phyloP scores from a whole-genome alignment of 2,329 filamentous ascomycete genomes.

The Helotiales sp. region DNA sequence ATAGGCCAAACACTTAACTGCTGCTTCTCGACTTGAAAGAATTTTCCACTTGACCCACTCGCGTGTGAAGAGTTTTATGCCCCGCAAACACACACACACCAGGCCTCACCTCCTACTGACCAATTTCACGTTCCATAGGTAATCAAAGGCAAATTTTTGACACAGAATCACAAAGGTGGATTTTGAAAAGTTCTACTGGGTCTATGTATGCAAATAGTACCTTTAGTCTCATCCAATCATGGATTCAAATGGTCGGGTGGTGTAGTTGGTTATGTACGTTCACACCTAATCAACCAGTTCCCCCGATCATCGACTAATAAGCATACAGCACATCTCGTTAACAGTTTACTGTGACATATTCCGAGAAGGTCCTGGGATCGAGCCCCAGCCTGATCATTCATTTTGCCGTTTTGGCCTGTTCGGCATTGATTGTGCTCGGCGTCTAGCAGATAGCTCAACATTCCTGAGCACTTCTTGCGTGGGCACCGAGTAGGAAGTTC shows the following conservation, averaged over 20 bases:
- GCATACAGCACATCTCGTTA: constrained; percentile 10
- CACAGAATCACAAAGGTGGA: background rate
- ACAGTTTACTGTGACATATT: constrained; percentile 11
- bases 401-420: background rate
- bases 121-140: too few relatives aligned
- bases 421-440: background rate
- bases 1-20: too few relatives aligned
- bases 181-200: background rate
- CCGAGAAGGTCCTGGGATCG: constrained; percentile 18
- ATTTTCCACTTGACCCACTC: background rate
- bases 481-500: too few relatives aligned
- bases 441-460: too few relatives aligned
- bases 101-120: too few relatives aligned
- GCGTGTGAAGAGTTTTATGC: background rate
- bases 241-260: constrained; percentile 9
- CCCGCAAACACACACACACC: background rate
- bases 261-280: constrained; percentile 11
- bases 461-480: too few relatives aligned
- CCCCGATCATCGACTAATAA: background rate
- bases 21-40: background rate
- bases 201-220: background rate
- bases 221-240: background rate
- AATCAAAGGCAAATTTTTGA: background rate
- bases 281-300: background rate
- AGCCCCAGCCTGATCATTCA: constrained; percentile 14